Evolutionary conservation across 495 filamentous ascomycete species (phyloP).

Genomic region (Haplographium delicatum): DNA sequence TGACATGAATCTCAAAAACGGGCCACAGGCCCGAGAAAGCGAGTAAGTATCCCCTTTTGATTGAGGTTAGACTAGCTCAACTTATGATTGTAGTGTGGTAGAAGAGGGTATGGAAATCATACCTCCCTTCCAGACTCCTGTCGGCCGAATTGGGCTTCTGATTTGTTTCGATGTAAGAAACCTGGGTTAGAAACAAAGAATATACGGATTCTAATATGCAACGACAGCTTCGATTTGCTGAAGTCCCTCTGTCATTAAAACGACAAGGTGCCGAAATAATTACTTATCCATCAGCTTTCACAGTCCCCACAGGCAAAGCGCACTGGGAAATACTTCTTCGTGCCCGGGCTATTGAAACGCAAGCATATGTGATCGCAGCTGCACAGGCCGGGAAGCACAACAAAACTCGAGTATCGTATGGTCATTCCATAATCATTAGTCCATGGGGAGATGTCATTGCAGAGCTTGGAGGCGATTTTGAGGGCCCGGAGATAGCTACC

Average conservation of each 20-base stretch:
- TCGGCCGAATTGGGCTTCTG: conserved; percentile 68
- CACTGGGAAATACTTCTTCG: conserved; percentile 79
- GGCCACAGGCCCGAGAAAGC: conserved; percentile 55
- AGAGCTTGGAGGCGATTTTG: conserved; percentile 49
- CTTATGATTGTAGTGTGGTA: conserved; percentile 33
- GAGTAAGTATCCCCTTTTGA: conserved; percentile 30
- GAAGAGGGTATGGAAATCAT: conserved; percentile 54
- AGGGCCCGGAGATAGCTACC: conserved; percentile 37
- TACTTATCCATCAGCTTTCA: conserved; percentile 85
- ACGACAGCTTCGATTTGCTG: conserved; percentile 64
- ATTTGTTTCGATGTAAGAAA: conserved; percentile 82
- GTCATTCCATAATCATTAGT: conserved; percentile 76
- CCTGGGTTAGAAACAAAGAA: background rate
- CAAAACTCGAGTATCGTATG: conserved; percentile 73
- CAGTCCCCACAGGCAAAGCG: conserved; percentile 72
- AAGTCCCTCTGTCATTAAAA: conserved; percentile 60
- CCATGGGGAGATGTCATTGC: conserved; percentile 79
- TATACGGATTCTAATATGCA: too few species aligned
- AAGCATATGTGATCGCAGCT: conserved; percentile 78
- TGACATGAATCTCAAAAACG: conserved; percentile 55
- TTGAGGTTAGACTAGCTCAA: background rate
- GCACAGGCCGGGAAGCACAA: conserved; percentile 81
- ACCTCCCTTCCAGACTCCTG: conserved; percentile 63
- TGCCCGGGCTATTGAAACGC: conserved; percentile 82
- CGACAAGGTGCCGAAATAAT: conserved; percentile 63